Conservation (phyloP, 352 stramenopile genomes). For the Peronospora destructor region DNA sequence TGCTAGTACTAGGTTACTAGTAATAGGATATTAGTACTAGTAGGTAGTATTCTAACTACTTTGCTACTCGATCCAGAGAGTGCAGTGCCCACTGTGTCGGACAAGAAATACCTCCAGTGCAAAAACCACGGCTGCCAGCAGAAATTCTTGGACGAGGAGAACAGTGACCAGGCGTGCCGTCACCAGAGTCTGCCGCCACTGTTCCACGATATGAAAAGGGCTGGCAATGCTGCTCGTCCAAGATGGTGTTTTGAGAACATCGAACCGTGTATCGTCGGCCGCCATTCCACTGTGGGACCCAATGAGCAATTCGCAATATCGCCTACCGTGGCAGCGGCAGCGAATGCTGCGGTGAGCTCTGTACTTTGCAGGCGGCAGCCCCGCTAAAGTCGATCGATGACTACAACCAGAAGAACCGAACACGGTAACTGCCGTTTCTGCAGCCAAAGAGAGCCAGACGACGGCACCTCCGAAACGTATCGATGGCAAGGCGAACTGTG, state of each 20-base stretch:
- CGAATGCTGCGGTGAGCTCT: constrained; percentile 33
- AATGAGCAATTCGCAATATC: constrained; percentile 73
- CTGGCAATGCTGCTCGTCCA: constrained; percentile 85
- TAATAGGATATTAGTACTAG: too few species aligned
- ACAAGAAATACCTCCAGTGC: constrained; percentile 62
- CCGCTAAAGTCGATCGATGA: constrained; percentile 89
- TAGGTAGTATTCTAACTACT: not conserved
- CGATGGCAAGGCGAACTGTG: constrained; percentile 34
- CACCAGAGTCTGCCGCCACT: constrained; percentile 32
- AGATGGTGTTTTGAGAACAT: constrained; percentile 91
- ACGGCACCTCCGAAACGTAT: too few species aligned
- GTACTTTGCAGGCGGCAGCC: constrained; percentile 15
- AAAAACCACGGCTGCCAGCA: constrained; percentile 83
- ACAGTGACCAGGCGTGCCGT: constrained; percentile 56
- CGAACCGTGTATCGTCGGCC: constrained; percentile 56
- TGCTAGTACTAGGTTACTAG: constrained; percentile 3
- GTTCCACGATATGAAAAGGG: constrained; percentile 85
- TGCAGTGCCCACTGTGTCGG: constrained; percentile 6
- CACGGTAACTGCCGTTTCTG: constrained; percentile 78
- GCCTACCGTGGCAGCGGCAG: constrained; percentile 67
- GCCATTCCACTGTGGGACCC: constrained; percentile 62
- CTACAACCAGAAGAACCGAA: constrained; percentile 88
- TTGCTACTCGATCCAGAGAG: constrained; percentile 12
- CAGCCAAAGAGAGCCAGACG: constrained; percentile 15
- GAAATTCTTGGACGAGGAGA: constrained; percentile 76